Conservation (phyloP, 2,329 filamentous ascomycete species). For the Phyllosticta paracitricarpa region DNA sequence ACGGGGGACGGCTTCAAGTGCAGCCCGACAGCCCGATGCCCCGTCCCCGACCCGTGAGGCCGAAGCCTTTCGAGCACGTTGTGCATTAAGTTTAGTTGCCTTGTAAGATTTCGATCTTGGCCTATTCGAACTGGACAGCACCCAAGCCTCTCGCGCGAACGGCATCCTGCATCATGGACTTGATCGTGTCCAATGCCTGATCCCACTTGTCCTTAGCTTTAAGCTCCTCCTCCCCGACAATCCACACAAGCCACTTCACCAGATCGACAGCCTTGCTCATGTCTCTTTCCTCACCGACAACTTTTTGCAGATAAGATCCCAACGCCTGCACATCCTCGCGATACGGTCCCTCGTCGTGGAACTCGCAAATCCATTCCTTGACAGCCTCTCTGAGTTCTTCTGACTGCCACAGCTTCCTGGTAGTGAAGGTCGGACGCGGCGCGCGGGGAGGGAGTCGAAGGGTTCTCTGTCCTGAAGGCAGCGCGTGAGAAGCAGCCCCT, state of each 20-base stretch:
- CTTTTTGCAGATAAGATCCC: constrained; percentile 58
- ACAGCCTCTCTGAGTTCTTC: constrained; percentile 65
- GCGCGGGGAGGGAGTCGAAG: constrained; percentile 41
- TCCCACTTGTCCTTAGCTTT: constrained; percentile 22
- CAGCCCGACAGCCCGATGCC: not conserved
- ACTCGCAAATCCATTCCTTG: constrained; percentile 64
- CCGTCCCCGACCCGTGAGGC: not conserved
- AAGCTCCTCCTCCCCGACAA: constrained; percentile 22
- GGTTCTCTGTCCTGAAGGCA: constrained; percentile 26
- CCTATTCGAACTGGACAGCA: constrained; percentile 28
- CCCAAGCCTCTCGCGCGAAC: constrained; percentile 37
- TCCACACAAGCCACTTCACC: constrained; percentile 51
- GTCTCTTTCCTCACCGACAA: constrained; percentile 68
- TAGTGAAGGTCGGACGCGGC: constrained; percentile 52
- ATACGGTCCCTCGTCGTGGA: constrained; percentile 66
- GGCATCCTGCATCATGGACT: constrained; percentile 32
- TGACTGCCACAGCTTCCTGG: constrained; percentile 42
- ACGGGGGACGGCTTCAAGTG: not conserved
- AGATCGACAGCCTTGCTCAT: constrained; percentile 63
- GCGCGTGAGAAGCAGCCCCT: constrained; percentile 9
- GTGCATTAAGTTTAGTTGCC: not conserved
- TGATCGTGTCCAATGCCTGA: constrained; percentile 30
- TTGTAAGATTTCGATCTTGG: not conserved
- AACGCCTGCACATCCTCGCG: constrained; percentile 66
- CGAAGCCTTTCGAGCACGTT: not conserved